Percentiles rank a stretch among this genome's conserved stretches.
Conservation (phyloP, 2,329 filamentous ascomycete genomes). For the Drechslera avenae region DNA sequence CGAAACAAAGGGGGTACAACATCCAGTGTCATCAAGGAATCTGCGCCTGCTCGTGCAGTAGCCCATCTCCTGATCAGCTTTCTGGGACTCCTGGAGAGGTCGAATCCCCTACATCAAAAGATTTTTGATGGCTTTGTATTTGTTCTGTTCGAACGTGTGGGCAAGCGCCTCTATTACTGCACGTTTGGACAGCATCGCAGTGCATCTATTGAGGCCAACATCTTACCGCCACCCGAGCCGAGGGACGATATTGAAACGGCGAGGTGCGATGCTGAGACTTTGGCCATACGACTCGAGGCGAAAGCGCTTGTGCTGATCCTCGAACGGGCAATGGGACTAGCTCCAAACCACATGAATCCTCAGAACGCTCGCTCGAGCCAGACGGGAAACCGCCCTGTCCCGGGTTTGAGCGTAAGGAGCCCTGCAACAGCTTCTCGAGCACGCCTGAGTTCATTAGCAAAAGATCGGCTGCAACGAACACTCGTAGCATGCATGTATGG, state of each 20-base stretch:
- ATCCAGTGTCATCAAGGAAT: constrained; percentile 24
- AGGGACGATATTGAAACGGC: constrained; percentile 7
- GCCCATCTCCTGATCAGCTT: constrained; percentile 47
- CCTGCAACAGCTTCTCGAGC: constrained; percentile 35
- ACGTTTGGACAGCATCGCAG: constrained; percentile 46
- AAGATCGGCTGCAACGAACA: constrained; percentile 53
- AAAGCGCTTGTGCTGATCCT: constrained; percentile 52
- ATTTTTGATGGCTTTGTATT: constrained; percentile 54
- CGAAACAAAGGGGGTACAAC: constrained; percentile 15
- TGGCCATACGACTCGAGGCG: constrained; percentile 42
- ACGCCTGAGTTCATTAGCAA: constrained; percentile 45
- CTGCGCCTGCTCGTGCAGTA: constrained; percentile 30
- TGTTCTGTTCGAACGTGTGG: constrained; percentile 48
- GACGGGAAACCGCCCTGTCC: constrained; percentile 12
- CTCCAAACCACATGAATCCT: constrained; percentile 45
- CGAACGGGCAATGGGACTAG: constrained; percentile 47
- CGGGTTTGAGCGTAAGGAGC: constrained; percentile 34
- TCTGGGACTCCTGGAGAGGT: constrained; percentile 46
- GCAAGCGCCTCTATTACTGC: constrained; percentile 46
- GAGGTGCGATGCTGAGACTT: constrained; percentile 27
- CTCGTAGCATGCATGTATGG: constrained; percentile 54
- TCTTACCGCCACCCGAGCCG: constrained; percentile 20
- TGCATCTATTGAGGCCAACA: constrained; percentile 34
- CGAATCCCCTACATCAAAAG: constrained; percentile 42
- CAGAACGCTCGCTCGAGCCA: constrained; percentile 18